Percentiles rank a stretch among this genome's conserved stretches.
Evolutionary conservation across 768 basidiomycete species (phyloP).

Genomic region (Podaxis sp.): DNA sequence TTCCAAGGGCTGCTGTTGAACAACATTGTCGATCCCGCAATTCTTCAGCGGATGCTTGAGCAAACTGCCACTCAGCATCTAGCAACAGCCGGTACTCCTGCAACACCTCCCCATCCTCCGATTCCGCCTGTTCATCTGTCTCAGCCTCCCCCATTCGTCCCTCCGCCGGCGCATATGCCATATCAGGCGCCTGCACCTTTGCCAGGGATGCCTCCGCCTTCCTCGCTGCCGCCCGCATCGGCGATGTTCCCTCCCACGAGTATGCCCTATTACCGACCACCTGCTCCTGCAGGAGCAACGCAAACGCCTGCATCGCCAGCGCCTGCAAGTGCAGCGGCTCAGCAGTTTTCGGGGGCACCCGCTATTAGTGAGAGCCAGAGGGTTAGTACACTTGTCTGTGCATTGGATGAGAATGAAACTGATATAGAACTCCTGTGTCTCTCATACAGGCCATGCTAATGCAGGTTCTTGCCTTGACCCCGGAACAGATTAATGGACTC

Average conservation of each 20-base stretch:
- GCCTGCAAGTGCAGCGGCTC: conserved; percentile 22
- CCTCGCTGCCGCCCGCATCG: conserved; percentile 20
- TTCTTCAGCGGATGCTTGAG: conserved; percentile 68
- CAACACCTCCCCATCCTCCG: conserved; percentile 21
- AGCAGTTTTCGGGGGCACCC: conserved; percentile 26
- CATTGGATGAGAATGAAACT: conserved; percentile 13
- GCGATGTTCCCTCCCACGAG: conserved; percentile 29
- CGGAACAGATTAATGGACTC: conserved; percentile 77
- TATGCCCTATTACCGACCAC: conserved; percentile 22
- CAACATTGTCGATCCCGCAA: conserved; percentile 86
- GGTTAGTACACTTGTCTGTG: conserved; percentile 18
- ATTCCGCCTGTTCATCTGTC: conserved; percentile 32
- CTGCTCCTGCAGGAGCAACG: neutral
- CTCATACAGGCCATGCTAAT: conserved; percentile 66
- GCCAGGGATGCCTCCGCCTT: conserved; percentile 24
- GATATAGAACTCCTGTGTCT: conserved; percentile 8
- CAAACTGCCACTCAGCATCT: conserved; percentile 25
- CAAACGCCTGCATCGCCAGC: conserved; percentile 18
- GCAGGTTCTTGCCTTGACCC: conserved; percentile 79
- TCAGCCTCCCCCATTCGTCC: conserved; percentile 41
- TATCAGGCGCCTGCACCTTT: conserved; percentile 28
- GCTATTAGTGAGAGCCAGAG: conserved; percentile 52
- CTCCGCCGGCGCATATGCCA: conserved; percentile 27
- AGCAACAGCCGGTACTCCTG: conserved; percentile 15
- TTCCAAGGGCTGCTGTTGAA: conserved; percentile 93